Percentiles rank a stretch among this genome's conserved stretches.
These are phyloP conservation scores for Saprolegnia parasitica DNA, from an alignment of 352 stramenopile species.

Conservation along the genomic window DNA sequence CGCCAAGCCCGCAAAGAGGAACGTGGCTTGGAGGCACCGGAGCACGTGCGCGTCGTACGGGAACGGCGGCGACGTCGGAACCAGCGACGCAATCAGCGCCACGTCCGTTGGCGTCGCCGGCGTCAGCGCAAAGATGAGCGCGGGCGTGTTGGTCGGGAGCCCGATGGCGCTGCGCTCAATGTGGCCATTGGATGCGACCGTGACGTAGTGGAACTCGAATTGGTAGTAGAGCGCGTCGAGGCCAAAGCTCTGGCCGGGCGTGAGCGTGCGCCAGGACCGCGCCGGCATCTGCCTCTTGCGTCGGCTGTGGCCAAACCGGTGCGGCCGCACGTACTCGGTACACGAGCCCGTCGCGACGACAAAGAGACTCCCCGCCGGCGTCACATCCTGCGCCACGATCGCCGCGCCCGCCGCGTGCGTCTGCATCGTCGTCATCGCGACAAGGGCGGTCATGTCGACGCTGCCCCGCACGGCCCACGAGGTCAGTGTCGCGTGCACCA, in stretches of 20 bases:
- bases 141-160: constrained; percentile 36
- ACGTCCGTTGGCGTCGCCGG: constrained; percentile 13
- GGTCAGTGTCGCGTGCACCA: background rate
- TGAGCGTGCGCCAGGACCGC: constrained; percentile 31
- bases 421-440: constrained; percentile 20
- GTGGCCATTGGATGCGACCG: constrained; percentile 38
- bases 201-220: constrained; percentile 38
- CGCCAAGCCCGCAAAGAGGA: constrained; percentile 43
- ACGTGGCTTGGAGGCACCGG: constrained; percentile 40
- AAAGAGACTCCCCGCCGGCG: constrained; percentile 32
- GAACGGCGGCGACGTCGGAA: background rate
- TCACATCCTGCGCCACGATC: constrained; percentile 36
- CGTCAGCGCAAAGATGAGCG: constrained; percentile 40
- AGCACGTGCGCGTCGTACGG: constrained; percentile 29
- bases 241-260: constrained; percentile 42
- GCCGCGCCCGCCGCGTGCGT: constrained; percentile 28
- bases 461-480: background rate
- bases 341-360: constrained; percentile 35
- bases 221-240: constrained; percentile 44
- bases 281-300: background rate
- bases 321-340: constrained; percentile 29
- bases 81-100: background rate
- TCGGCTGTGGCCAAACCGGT: background rate
- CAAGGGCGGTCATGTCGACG: background rate
- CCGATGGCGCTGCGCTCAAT: constrained; percentile 48